phyloP scores from a whole-genome alignment of 2,329 filamentous ascomycete species.

The Phyllosticta citrichinensis region DNA sequence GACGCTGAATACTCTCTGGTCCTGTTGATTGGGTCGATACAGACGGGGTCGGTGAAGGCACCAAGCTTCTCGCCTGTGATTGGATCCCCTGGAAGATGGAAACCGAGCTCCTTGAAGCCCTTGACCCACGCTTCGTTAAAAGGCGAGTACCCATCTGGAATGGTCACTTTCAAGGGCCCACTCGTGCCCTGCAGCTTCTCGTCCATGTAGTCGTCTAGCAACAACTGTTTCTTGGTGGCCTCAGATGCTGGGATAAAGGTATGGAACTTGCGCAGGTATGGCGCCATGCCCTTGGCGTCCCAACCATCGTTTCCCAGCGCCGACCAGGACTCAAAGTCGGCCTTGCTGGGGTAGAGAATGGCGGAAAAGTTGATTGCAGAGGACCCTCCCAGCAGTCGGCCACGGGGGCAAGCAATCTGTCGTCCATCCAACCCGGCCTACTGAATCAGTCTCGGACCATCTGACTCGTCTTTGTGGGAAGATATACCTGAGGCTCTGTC shows the following conservation, averaged over 20 bases:
- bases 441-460: background rate
- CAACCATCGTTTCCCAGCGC: slow-evolving; percentile 48
- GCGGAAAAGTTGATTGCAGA: slow-evolving; percentile 22
- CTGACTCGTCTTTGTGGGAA: background rate
- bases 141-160: slow-evolving; percentile 5
- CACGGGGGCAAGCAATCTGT: slow-evolving; percentile 20
- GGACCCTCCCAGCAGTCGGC: slow-evolving; percentile 28
- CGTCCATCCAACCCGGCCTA: slow-evolving; percentile 9
- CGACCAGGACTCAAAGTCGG: slow-evolving; percentile 43
- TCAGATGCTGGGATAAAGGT: slow-evolving; percentile 13
- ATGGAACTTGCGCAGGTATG: slow-evolving; percentile 20
- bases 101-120: slow-evolving; percentile 12
- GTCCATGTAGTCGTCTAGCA: slow-evolving; percentile 8
- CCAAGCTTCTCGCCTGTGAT: slow-evolving; percentile 12
- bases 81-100: slow-evolving; percentile 9
- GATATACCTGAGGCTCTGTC: slow-evolving; percentile 21
- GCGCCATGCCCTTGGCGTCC: slow-evolving; percentile 39
- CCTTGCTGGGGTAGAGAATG: slow-evolving; percentile 16
- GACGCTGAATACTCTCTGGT: slow-evolving; percentile 11
- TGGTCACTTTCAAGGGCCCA: slow-evolving; percentile 12
- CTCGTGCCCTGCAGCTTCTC: slow-evolving; percentile 10
- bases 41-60: slow-evolving; percentile 8
- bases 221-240: slow-evolving; percentile 6
- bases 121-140: slow-evolving; percentile 14
- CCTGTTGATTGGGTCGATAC: slow-evolving; percentile 6